These are phyloP conservation scores for Solanum infundibuliforme DNA, from an alignment of 257 asterid genomes.

Conservation along the genomic window DNA sequence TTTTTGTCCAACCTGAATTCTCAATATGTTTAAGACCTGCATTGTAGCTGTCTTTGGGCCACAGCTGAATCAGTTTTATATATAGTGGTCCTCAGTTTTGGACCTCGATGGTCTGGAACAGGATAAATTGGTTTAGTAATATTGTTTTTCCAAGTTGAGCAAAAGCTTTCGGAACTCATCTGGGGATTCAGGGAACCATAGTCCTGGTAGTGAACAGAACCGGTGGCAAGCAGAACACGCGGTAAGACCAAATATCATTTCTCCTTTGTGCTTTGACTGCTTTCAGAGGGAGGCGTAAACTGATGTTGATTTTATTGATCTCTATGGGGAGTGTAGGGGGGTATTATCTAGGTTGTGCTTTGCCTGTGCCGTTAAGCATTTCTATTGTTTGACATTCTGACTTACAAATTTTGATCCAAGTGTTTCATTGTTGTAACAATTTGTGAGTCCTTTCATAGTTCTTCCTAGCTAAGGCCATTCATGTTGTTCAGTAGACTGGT, in stretches of 20 bases:
- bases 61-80: not conserved
- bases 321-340: not conserved
- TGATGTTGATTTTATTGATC: not conserved
- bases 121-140: not conserved
- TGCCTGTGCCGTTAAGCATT: not conserved
- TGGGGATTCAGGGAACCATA: slow-evolving; percentile 75
- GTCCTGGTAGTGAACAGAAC: slow-evolving; percentile 65
- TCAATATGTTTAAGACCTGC: not conserved
- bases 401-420: not conserved
- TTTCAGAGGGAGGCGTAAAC: not conserved
- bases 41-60: not conserved
- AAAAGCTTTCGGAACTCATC: slow-evolving; percentile 71
- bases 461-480: not conserved
- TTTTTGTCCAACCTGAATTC: not conserved
- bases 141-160: slow-evolving; percentile 49
- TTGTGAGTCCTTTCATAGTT: not conserved
- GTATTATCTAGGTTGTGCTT: not conserved
- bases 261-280: not conserved
- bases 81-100: not conserved
- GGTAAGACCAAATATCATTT: slow-evolving; percentile 33
- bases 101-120: not conserved
- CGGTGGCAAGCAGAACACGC: slow-evolving; percentile 74
- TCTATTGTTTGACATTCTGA: not conserved
- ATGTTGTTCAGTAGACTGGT: not conserved
- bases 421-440: not conserved